Evolutionary conservation across 257 asterid genomes (phyloP).

Genomic region (Solanum etuberosum): DNA sequence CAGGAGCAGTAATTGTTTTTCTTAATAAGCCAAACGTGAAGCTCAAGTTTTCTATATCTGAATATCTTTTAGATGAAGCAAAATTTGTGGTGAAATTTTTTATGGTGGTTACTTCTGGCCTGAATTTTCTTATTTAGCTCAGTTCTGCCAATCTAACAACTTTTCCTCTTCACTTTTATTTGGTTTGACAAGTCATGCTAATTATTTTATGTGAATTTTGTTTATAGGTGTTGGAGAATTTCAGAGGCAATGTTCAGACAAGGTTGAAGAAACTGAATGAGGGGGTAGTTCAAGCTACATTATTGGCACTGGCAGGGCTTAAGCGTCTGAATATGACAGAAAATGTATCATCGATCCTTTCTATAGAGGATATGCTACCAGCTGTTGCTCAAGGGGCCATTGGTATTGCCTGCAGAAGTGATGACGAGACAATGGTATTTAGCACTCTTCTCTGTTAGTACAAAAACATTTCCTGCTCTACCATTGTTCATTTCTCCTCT

Average conservation of each 20-base stretch:
- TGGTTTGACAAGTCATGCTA: not conserved
- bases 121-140: not conserved
- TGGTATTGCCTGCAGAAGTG: slow-evolving; percentile 82
- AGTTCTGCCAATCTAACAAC: not conserved
- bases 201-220: slow-evolving; percentile 36
- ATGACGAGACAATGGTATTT: slow-evolving; percentile 76
- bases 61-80: not conserved
- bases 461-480: not conserved
- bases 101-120: not conserved
- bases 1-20: not conserved
- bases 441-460: not conserved
- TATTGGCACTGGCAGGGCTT: slow-evolving; percentile 86
- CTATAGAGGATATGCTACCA: slow-evolving; percentile 97
- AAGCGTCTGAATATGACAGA: slow-evolving; percentile 85
- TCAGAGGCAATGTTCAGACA: slow-evolving; percentile 94
- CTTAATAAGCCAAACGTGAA: not conserved
- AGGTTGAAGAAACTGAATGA: slow-evolving; percentile 75
- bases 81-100: not conserved
- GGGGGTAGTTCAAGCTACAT: slow-evolving; percentile 90
- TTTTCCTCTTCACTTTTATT: not conserved
- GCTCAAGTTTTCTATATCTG: not conserved
- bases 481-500: not conserved
- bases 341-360: slow-evolving; percentile 52
- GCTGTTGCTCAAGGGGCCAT: slow-evolving; percentile 99
- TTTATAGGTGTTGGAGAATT: slow-evolving; percentile 78